Evolutionary conservation across 208 protist species (phyloP).

Genomic region (Leishmania major): DNA sequence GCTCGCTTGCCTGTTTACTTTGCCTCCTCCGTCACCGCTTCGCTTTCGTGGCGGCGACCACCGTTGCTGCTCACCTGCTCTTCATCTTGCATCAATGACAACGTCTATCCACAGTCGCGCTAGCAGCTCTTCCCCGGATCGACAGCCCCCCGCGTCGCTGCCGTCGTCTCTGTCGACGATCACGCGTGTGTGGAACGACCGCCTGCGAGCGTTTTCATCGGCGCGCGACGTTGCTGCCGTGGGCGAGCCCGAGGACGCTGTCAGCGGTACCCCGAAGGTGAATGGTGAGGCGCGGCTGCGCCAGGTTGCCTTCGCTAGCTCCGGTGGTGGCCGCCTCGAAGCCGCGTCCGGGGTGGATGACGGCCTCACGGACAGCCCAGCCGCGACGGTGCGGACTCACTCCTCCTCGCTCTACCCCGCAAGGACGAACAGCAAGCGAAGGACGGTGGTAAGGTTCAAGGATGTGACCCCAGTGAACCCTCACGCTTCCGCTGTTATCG

Average conservation of each 20-base stretch:
- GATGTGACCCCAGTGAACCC: not conserved
- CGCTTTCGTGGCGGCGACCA: not conserved
- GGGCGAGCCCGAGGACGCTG: slow-evolving; percentile 9
- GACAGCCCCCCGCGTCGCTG: not conserved
- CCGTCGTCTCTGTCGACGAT: slow-evolving; percentile 26
- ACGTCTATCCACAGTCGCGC: slow-evolving; percentile 11
- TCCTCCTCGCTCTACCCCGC: slow-evolving; percentile 14
- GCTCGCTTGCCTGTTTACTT: not conserved
- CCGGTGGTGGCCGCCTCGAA: not conserved
- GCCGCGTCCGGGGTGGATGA: slow-evolving; percentile 12
- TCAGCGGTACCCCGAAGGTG: slow-evolving; percentile 9
- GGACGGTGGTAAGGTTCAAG: not conserved
- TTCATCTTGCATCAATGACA: not conserved
- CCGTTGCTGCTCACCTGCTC: not conserved
- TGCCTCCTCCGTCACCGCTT: not conserved
- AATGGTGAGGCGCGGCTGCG: slow-evolving; percentile 16
- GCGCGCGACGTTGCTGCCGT: not conserved
- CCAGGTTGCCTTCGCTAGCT: not conserved
- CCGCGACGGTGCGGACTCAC: slow-evolving; percentile 3
- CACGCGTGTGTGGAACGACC: slow-evolving; percentile 34
- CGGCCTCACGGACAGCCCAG: slow-evolving; percentile 29
- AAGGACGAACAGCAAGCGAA: not conserved
- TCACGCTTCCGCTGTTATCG: not conserved
- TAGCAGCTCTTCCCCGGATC: not conserved
- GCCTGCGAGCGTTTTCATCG: slow-evolving; percentile 14